Evolutionary conservation across 129 eudicot genomes (phyloP).

Genomic region (Kitagawia praeruptora): DNA sequence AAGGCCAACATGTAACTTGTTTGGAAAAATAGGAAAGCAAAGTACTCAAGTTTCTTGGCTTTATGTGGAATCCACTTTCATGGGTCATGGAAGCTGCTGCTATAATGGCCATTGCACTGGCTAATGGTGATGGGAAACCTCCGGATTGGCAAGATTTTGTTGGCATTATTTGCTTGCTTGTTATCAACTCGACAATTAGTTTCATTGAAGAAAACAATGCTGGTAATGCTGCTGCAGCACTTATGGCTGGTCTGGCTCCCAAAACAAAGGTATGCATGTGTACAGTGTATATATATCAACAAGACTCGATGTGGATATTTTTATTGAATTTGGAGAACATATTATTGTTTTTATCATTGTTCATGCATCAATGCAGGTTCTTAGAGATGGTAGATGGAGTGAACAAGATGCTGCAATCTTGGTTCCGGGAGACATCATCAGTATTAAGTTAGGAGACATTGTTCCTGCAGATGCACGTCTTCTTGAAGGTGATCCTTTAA

Average conservation of each 20-base stretch:
- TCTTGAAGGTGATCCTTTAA: slow-evolving; percentile 80
- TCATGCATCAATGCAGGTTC: slow-evolving; percentile 29
- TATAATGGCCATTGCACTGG: slow-evolving; percentile 73
- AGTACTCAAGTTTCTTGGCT: slow-evolving; percentile 81
- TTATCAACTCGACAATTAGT: slow-evolving; percentile 87
- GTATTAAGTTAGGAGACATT: slow-evolving; percentile 74
- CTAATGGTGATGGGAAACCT: slow-evolving; percentile 71
- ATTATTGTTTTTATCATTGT: slow-evolving; percentile 5
- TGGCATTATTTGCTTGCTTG: slow-evolving; percentile 81
- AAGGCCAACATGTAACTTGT: not conserved
- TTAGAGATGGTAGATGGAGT: slow-evolving; percentile 81
- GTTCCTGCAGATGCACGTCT: slow-evolving; percentile 91
- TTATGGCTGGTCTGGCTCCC: slow-evolving; percentile 96
- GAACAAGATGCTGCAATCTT: slow-evolving; percentile 77
- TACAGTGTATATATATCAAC: not conserved
- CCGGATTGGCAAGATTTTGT: slow-evolving; percentile 96
- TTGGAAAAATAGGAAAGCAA: slow-evolving; percentile 63
- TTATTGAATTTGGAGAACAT: not conserved
- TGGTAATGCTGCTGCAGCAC: slow-evolving; percentile 92
- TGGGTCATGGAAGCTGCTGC: slow-evolving; percentile 98
- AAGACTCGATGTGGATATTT: not conserved
- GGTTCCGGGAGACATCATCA: slow-evolving; percentile 84
- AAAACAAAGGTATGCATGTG: slow-evolving; percentile 56
- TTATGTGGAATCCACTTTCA: slow-evolving; percentile 93
- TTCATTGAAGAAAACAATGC: slow-evolving; percentile 90